Conservation (phyloP, 78 protist species). For the Trichosphaerium sp. region DNA sequence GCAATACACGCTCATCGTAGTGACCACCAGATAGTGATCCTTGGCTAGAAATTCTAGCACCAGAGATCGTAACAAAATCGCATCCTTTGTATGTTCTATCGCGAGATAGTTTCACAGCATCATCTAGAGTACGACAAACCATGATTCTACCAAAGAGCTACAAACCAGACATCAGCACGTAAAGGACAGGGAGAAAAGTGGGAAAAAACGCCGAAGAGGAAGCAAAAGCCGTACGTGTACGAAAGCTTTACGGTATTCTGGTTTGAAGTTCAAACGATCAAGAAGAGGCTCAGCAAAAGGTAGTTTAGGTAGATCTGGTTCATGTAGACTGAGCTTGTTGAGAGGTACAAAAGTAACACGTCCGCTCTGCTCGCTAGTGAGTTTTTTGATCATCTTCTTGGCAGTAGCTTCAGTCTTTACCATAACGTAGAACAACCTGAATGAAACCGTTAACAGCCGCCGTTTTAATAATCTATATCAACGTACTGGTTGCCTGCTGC, state of each 20-base stretch:
- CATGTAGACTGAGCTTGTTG: slow-evolving; percentile 11
- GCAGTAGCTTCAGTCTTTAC: slow-evolving; percentile 80
- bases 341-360: slow-evolving; percentile 92
- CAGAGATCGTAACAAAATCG: slow-evolving; percentile 82
- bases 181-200: too few species aligned
- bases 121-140: slow-evolving; percentile 45
- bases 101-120: slow-evolving; percentile 43
- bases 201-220: too few species aligned
- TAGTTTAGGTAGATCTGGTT: neutral
- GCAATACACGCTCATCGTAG: slow-evolving; percentile 21
- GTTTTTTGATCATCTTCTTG: slow-evolving; percentile 6
- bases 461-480: neutral
- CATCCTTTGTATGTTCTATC: neutral
- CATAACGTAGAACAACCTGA: slow-evolving; percentile 81
- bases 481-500: slow-evolving; percentile 54
- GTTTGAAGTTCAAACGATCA: neutral
- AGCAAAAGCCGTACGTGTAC: neutral
- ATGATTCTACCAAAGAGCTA: slow-evolving; percentile 71
- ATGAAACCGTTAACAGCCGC: neutral
- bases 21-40: slow-evolving; percentile 94
- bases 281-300: neutral
- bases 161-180: neutral
- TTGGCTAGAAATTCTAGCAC: slow-evolving; percentile 69
- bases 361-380: slow-evolving; percentile 47
- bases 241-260: neutral